Conservation (phyloP, 1,139 yeast species). For the Ashbya aceris region DNA sequence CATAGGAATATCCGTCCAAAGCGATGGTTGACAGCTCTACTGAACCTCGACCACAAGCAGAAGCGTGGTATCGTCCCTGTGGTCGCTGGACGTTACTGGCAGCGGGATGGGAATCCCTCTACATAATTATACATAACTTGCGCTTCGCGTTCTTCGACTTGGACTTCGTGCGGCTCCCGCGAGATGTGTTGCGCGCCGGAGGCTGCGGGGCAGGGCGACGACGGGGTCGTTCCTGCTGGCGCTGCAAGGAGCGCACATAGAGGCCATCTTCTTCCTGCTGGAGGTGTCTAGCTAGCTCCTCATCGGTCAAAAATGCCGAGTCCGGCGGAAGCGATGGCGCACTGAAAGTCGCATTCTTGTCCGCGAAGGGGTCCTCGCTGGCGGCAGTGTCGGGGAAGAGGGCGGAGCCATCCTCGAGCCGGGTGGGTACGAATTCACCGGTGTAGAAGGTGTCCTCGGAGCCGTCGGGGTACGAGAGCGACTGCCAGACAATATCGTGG, state of each 20-base stretch:
- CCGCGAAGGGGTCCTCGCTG: slow-evolving; percentile 4
- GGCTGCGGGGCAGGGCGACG: too few relatives aligned
- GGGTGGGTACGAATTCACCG: slow-evolving; percentile 44
- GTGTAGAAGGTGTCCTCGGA: slow-evolving; percentile 56
- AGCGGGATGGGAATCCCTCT: not conserved
- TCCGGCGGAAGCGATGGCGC: slow-evolving; percentile 10
- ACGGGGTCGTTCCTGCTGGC: too few relatives aligned
- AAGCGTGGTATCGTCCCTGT: too few relatives aligned
- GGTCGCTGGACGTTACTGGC: too few relatives aligned
- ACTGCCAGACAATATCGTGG: slow-evolving; percentile 63
- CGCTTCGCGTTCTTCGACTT: not conserved
- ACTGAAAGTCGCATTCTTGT: slow-evolving; percentile 1
- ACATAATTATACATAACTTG: not conserved
- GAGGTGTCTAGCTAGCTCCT: slow-evolving; percentile 21
- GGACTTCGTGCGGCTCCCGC: not conserved
- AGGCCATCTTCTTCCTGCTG: slow-evolving; percentile 26
- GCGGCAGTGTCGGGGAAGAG: slow-evolving; percentile 2
- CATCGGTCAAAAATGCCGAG: slow-evolving; percentile 16
- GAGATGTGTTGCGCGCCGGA: too few relatives aligned
- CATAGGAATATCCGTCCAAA: too few relatives aligned
- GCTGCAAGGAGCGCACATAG: slow-evolving; percentile 15
- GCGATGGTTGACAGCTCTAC: too few relatives aligned
- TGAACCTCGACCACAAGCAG: too few relatives aligned
- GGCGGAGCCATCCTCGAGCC: slow-evolving; percentile 6
- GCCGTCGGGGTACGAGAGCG: slow-evolving; percentile 57